phyloP scores from a whole-genome alignment of 2,329 filamentous ascomycete genomes.

The Dryadomyces quercivorus region DNA sequence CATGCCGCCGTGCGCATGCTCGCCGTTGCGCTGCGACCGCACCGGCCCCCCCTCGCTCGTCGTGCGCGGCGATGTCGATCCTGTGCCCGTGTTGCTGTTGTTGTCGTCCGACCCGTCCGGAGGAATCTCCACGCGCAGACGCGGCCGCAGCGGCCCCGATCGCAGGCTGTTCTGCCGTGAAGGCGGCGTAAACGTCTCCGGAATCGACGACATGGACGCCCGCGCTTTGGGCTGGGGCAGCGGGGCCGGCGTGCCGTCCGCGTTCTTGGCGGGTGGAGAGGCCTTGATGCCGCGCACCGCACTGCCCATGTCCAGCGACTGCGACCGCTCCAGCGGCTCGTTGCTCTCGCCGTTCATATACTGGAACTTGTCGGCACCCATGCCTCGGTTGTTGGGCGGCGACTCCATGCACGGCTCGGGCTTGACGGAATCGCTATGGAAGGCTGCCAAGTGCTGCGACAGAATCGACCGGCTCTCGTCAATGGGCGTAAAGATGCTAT shows the following conservation, averaged over 20 bases:
- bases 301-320: constrained; percentile 8
- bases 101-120: constrained; percentile 70
- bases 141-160: constrained; percentile 55
- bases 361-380: background rate
- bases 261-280: constrained; percentile 41
- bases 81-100: constrained; percentile 62
- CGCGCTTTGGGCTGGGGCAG: constrained; percentile 28
- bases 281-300: constrained; percentile 21
- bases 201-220: constrained; percentile 46
- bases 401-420: constrained; percentile 18
- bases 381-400: constrained; percentile 1
- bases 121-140: constrained; percentile 88
- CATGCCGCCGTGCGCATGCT: constrained; percentile 42
- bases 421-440: constrained; percentile 41
- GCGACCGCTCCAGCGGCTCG: background rate
- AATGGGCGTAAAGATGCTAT: constrained; percentile 95
- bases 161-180: constrained; percentile 68
- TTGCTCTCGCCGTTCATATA: background rate
- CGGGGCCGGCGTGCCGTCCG: constrained; percentile 34
- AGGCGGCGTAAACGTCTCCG: constrained; percentile 58
- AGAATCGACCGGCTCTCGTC: constrained; percentile 84
- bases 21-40: constrained; percentile 25
- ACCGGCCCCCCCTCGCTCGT: constrained; percentile 47
- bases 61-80: constrained; percentile 45
- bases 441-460: constrained; percentile 66